These are phyloP conservation scores for Diplogelasinospora grovesii DNA, from an alignment of 495 filamentous ascomycete species.

Conservation along the genomic window DNA sequence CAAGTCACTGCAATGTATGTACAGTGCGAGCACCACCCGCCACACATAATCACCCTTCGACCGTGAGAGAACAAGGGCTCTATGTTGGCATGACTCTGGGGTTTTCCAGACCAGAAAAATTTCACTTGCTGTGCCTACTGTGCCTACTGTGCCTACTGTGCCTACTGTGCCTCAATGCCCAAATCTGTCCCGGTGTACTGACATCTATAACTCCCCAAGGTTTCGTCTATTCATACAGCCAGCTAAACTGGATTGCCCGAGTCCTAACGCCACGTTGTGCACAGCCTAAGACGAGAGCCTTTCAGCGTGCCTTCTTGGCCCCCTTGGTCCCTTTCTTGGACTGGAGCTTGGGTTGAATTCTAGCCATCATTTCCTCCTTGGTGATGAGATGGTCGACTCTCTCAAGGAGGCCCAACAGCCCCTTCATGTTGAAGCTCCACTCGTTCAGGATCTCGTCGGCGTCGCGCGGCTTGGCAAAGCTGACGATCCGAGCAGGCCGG, in stretches of 20 bases:
- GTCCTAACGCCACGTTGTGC: neutral
- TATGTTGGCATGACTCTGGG: too few species aligned
- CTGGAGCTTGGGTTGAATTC: conserved; percentile 64
- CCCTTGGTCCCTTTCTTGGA: conserved; percentile 26
- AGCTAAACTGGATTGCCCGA: neutral
- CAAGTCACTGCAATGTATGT: too few species aligned
- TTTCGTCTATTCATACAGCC: conserved; percentile 16
- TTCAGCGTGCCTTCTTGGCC: conserved; percentile 19
- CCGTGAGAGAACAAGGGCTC: too few species aligned
- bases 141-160: too few species aligned
- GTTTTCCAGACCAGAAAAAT: too few species aligned
- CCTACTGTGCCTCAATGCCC: too few species aligned
- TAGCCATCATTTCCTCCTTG: conserved; percentile 99
- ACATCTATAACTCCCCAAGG: too few species aligned
- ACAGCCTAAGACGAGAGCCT: neutral
- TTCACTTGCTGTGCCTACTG: too few species aligned
- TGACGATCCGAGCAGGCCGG: conserved; percentile 83
- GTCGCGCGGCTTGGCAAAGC: conserved; percentile 86
- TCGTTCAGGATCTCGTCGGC: conserved; percentile 98
- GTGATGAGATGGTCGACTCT: conserved; percentile 97
- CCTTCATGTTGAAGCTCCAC: conserved; percentile 99
- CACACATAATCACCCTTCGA: too few species aligned
- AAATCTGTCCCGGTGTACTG: too few species aligned
- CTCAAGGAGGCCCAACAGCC: conserved; percentile 82
- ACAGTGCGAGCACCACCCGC: too few species aligned